Evolutionary conservation across 441 rosid species (phyloP), one percentile per base, ranked within the genome.

Genomic region (Pelargonium fulgidum): DNA sequence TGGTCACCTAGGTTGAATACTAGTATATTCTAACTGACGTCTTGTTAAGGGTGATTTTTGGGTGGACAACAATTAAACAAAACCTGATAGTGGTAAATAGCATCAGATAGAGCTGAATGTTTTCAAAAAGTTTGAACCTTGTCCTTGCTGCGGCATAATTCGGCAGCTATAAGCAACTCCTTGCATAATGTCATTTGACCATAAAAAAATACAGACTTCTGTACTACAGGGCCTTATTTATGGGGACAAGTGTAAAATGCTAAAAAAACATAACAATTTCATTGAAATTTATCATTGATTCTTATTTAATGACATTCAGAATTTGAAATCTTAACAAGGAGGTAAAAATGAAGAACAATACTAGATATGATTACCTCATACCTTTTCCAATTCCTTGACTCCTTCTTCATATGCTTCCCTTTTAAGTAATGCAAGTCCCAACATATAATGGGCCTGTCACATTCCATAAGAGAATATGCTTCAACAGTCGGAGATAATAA

Each of bases 401-500:
- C 97, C 98, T 62, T 74, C 81, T 10, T 81, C 22, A 73, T 80
- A 84, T 65, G 84, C 81, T 47, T 72, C 47, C 73, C 48, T 86
- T 76, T 85, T 76, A 48, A 91, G 81, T 73, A 89, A 82, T 19
- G 92, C 86, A 66, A 84, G 94, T 72, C 98, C 98, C 72, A 91
- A 75, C 91, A 88, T 82, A 80, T 91, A 89, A 73, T 88, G 93
- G 58, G 84, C 97, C 98, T 93, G 81, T 68, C 68, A 80, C 9
- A 70, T 63, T 44, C 74, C 39, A 73, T 67, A 70, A 68, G 59
- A 14, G 19, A 52, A 52, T n/a, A 7, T 14, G 7, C 14, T n/a
- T 52, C n/a, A 52, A 52, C 3, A 0, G 26, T n/a, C 0, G 1
- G 59, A 52, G 20, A 52, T 14, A 1, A 52, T 24, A 24, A 24